Base-by-base conservation (phyloP, 2,329 filamentous ascomycete species). In the Orbilia blumenaviensis region DNA sequence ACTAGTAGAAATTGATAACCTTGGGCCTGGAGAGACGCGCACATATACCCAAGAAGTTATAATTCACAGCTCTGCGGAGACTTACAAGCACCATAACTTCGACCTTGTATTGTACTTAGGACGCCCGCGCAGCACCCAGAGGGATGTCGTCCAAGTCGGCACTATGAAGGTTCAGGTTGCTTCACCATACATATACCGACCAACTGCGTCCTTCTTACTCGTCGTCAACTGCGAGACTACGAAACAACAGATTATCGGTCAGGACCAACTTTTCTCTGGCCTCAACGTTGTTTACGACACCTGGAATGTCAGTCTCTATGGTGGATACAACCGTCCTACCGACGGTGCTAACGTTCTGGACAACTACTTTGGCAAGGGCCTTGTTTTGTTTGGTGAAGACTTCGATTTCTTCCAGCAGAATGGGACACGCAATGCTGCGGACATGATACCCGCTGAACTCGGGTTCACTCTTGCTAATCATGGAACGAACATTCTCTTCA, bases 261-360 rank as follows among this genome's bases (percentile, higher is more conserved):
- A 48, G 25, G 36, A 67, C 7, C 52, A 52, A 21, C 14, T 67
- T 16, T 46, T 67, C n/a, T 21, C 63, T 16, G 14, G 52, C 5
- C 32, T 67, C 3, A 48, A 48, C 6, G 52, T 25, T 1, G 4
- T 38, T 10, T 67, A 67, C 16, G 63, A 60, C 8, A 48, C 14
- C 5, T 67, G 63, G 63, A 67, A 67, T 8, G 63, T 67, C 10
- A 67, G 63, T 18, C 38, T 67, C 6, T 67, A 67, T 14, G 63
- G 63, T 5, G 63, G 63, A 2, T 67, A 58, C 14, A 67, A 44
- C n/a, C 21, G 34, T 6, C 61, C 61, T 7, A 64, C 44, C 3
- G 48, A 60, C 10, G 63, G 63, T 9, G 27, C 14, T 16, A 67
- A 67, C 10, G 14, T 67, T 7, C 14, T 67, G 2, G 48, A 58